A percentile compares a stretch with the other conserved stretches of the same genome.
Conservation (phyloP, 1,139 yeast genomes). For the Sugiyamaella japonica region DNA sequence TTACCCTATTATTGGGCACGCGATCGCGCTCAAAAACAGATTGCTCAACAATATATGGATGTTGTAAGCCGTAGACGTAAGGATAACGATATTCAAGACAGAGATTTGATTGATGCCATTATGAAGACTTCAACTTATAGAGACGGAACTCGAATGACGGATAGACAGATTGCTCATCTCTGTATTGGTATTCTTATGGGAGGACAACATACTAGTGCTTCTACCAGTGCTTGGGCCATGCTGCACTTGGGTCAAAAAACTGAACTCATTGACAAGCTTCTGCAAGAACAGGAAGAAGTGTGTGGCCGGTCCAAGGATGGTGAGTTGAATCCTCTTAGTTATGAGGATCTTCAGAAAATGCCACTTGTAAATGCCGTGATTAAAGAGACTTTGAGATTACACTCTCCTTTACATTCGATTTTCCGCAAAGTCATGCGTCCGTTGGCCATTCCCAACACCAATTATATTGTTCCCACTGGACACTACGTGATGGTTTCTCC, state of each 20-base stretch:
- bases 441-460: constrained; percentile 76
- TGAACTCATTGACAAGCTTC: constrained; percentile 76
- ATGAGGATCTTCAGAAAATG: constrained; percentile 81
- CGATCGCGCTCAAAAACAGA: constrained; percentile 82
- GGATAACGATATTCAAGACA: constrained; percentile 68
- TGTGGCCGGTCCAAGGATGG: constrained; percentile 49
- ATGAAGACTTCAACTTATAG: constrained; percentile 82
- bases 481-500: constrained; percentile 92
- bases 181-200: constrained; percentile 98
- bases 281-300: constrained; percentile 66
- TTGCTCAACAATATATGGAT: constrained; percentile 75
- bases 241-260: constrained; percentile 88
- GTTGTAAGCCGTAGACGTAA: constrained; percentile 73
- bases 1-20: constrained; percentile 81
- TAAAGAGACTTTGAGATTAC: constrained; percentile 92
- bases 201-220: constrained; percentile 97
- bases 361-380: constrained; percentile 77
- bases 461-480: constrained; percentile 82
- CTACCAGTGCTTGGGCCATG: constrained; percentile 94
- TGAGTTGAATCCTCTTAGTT: constrained; percentile 52
- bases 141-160: constrained; percentile 93
- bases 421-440: constrained; percentile 86
- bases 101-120: constrained; percentile 88
- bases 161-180: constrained; percentile 89
- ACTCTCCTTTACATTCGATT: constrained; percentile 93